Evolutionary conservation across 2,329 filamentous ascomycete genomes (phyloP).

Genomic region (Alternaria consortialis): DNA sequence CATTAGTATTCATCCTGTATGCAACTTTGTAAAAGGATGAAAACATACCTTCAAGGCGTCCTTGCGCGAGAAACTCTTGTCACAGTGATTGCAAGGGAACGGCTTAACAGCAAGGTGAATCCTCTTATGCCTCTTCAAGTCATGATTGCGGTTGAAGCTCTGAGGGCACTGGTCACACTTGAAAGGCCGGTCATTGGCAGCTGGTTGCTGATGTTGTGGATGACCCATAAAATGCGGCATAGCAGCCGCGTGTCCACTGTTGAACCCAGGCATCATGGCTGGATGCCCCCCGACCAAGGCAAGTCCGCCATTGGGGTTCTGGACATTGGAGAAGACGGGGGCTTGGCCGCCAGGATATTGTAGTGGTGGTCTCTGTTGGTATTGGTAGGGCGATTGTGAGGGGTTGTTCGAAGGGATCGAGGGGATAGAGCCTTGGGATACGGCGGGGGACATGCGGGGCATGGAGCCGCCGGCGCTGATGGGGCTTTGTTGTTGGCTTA

Average conservation of each 20-base stretch:
- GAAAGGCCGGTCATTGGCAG: slow-evolving; percentile 83
- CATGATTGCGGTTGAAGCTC: slow-evolving; percentile 95
- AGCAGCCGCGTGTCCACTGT: slow-evolving; percentile 68
- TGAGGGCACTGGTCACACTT: slow-evolving; percentile 93
- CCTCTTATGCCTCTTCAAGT: slow-evolving; percentile 92
- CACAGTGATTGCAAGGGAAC: slow-evolving; percentile 88
- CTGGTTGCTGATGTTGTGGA: slow-evolving; percentile 60
- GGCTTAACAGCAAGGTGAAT: slow-evolving; percentile 97
- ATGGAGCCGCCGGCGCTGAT: slow-evolving; percentile 57
- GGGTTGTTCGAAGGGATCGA: slow-evolving; percentile 59
- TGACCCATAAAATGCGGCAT: slow-evolving; percentile 70
- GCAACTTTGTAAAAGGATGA: not conserved
- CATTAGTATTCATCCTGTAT: slow-evolving; percentile 47
- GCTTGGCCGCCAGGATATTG: slow-evolving; percentile 61
- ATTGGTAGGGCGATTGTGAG: slow-evolving; percentile 57
- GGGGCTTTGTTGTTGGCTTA: slow-evolving; percentile 57
- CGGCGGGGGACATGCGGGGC: slow-evolving; percentile 63
- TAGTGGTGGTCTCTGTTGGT: slow-evolving; percentile 55
- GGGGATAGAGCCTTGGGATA: slow-evolving; percentile 55
- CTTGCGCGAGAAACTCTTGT: slow-evolving; percentile 96
- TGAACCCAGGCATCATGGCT: slow-evolving; percentile 66
- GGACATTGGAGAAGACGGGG: slow-evolving; percentile 79
- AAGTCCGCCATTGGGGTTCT: slow-evolving; percentile 76
- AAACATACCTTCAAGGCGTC: slow-evolving; percentile 89
- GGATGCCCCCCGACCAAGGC: slow-evolving; percentile 71